Evolutionary conservation across 495 filamentous ascomycete genomes (phyloP), one percentile per base, ranked within the genome.

Genomic region (Cercophora newfieldiana): DNA sequence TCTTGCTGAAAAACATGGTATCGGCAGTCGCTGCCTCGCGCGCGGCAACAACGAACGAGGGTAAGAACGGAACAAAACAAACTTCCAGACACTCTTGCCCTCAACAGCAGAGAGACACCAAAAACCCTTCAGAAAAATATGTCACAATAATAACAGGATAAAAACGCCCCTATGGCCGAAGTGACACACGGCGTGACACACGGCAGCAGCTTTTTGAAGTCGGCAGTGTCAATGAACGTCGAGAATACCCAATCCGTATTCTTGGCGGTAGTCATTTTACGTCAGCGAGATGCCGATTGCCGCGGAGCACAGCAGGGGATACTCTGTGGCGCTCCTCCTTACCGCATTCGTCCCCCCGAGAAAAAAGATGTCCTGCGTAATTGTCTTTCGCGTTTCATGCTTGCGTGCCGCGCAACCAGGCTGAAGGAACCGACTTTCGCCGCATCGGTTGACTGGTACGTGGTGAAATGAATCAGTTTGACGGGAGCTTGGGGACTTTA

Each of bases 241-340:
- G 14, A 72, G 62, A 44, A 29, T 50, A 37, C 63, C 22, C 22
- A 37, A 7, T 59, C 54, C 25, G 61, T 37, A 48, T 31, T 61
- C 26, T 55, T 50, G 14, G 10, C 28, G 16, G 10, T 56, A 49
- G 54, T 28, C 59, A 22, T 28, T 28, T 55, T 28, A 14, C 37
- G 18, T 8, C 37, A 44, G 10, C 37, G 37, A 44, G 37, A 44
- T 44, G 37, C 37, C 37, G 37, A 44, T 4, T 44, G 37, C 37
- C 37, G 37, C 18, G n/a, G n/a, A n/a, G n/a, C n/a, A n/a, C n/a
- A n/a, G n/a, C 18, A 14, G 37, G 37, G 37, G 37, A 14, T 14
- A 16, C 37, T 14, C 18, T 44, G 37, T 44, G 37, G 37, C 37
- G 37, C n/a, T n/a, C n/a, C n/a, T n/a, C n/a, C n/a, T 44, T 33